Base-by-base conservation (phyloP, 2,329 filamentous ascomycete genomes). In the Colletotrichum magnum region DNA sequence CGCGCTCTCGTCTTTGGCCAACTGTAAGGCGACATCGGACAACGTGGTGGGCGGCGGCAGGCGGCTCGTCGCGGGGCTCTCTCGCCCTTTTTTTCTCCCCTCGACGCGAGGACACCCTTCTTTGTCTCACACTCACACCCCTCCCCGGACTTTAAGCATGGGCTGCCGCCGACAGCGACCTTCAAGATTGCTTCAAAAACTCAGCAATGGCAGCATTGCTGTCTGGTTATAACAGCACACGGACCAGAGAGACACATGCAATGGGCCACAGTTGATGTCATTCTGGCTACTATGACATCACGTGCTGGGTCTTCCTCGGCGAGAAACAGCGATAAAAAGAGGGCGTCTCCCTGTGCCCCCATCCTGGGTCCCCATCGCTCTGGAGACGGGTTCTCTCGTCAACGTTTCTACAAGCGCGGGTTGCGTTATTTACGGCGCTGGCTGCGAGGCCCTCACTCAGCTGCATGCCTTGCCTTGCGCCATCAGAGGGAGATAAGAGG, bases 1-100 rank as follows among this genome's bases (percentile, higher is more conserved):
- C 21, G n/a, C 48, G 58, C 48, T 39, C 48, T 39, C 48, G 58
- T 36, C 58, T 62, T 54, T 24, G 39, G 39, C 59, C 48, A 62
- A 62, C 59, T 16, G 59, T 43, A 54, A 24, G 59, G 59, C 59
- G 59, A 62, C 59, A 62, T 62, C 59, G 59, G 59, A 53, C 59
- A 62, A 47, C 58, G 58, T 61, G 58, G 39, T 32, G 41, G 36
- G n/a, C 45, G 36, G n/a, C 45, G n/a, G 47, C 21, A n/a, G 2
- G 15, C 13, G 4, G 24, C 43, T 60, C 43, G 32, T 51, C 47
- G 12, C 15, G 47, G 18, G 32, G 18, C 28, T n/a, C 39, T 12
- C 18, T 54, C 52, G 16, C 26, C 32, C n/a, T 24, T 21, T 24
- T 24, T 24, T 10, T 21, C 18, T 7, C 6, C 6, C 52, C 52